Base-by-base conservation (phyloP, 768 basidiomycete genomes). In the Lactarius tabidus region DNA sequence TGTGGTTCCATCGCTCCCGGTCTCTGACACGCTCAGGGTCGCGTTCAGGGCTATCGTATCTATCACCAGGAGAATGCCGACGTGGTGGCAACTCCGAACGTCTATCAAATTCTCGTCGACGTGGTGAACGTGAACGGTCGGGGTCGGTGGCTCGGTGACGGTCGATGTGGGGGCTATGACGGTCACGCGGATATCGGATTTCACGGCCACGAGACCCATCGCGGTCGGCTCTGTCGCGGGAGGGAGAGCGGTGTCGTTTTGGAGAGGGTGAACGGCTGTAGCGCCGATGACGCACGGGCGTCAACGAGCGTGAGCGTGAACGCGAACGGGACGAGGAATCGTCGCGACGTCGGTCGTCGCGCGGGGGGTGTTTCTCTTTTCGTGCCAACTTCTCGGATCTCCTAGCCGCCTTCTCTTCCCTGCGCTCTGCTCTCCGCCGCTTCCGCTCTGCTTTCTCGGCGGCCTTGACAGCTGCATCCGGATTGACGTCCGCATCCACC, bases 371-470 rank as follows among this genome's bases (percentile, higher is more conserved):
- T n/a, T 61, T 52, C 66, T 65, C 70, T 58, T 51, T 53, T 51
- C 61, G 63, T 68, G 77, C 39, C 74, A 76, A 67, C 73, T 74
- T 64, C 69, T 78, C 77, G 70, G 85, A 84, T 72, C 84, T 87
- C 64, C 77, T 79, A 6, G 77, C 79, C n/a, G 81, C 78, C 70
- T 82, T 86, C 74, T 83, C 83, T 70, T 84, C 87, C 72, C 84
- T 89, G 62, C 79, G 78, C 62, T 83, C 82, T 18, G 78, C 81
- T 70, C 82, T 88, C 64, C 76, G 71, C 53, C 64, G 68, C 18
- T 71, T 71, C 45, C 70, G 70, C 60, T 78, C 77, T 52, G 77
- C 75, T 64, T 75, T 78, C 64, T 75, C 73, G 3, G 66, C 52
- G 2, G 62, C 69, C 23, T 69, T 71, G 33, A 71, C 61, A 14